These are phyloP conservation scores for Ceratobasidium papillatum DNA, from an alignment of 1,284 basidiomycete species.

Conservation along the genomic window DNA sequence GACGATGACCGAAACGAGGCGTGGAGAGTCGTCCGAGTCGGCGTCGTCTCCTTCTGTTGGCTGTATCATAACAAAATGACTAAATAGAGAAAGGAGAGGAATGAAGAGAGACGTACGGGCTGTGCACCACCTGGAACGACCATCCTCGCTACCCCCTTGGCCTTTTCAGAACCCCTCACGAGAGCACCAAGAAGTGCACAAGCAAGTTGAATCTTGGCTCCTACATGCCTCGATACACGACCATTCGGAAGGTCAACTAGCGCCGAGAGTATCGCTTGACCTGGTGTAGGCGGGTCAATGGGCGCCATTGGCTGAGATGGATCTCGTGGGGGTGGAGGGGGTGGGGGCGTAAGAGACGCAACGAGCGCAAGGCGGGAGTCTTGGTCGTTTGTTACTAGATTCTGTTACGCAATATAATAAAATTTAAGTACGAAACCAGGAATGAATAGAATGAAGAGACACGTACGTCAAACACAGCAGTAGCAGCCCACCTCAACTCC, in stretches of 20 bases:
- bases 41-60: conserved; percentile 52
- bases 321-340: conserved; percentile 31
- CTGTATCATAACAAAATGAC: conserved; percentile 47
- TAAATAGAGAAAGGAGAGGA: conserved; percentile 43
- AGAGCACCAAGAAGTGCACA: conserved; percentile 61
- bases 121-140: conserved; percentile 48
- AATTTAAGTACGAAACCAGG: background rate
- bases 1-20: conserved; percentile 61
- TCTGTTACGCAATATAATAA: conserved; percentile 13
- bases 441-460: background rate
- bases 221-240: conserved; percentile 14
- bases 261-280: conserved; percentile 58
- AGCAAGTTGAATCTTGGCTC: conserved; percentile 49
- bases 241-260: conserved; percentile 55
- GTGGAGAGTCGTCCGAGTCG: conserved; percentile 58
- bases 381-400: conserved; percentile 41
- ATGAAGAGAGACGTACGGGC: background rate
- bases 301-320: conserved; percentile 34
- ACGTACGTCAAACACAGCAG: conserved; percentile 74
- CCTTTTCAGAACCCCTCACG: conserved; percentile 60
- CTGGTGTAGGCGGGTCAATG: conserved; percentile 51
- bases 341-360: conserved; percentile 26
- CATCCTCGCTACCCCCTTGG: conserved; percentile 60
- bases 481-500: conserved; percentile 70
- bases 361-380: conserved; percentile 40